A percentile compares a stretch with the other conserved stretches of the same genome.
These are phyloP conservation scores for Mycena amicta DNA, from an alignment of 768 basidiomycete genomes.

Conservation along the genomic window DNA sequence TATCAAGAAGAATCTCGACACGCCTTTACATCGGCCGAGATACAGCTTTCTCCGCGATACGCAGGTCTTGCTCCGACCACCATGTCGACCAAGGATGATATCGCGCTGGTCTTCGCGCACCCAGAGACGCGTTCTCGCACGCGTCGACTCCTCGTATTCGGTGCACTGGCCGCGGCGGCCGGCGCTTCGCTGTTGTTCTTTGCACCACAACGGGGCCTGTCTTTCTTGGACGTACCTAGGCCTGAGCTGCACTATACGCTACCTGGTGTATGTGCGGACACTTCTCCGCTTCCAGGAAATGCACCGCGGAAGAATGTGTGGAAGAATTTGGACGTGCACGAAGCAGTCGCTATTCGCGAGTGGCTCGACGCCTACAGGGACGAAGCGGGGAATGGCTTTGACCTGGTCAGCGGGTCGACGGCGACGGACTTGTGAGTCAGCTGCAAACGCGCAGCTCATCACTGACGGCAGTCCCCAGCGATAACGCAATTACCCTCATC, in stretches of 20 bases:
- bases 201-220: neutral
- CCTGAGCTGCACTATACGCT: neutral
- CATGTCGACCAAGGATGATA: neutral
- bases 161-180: too few species aligned
- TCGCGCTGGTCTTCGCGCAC: too few species aligned
- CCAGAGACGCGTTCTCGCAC: too few species aligned
- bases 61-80: neutral
- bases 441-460: neutral
- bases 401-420: slow-evolving; percentile 2
- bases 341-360: slow-evolving; percentile 15
- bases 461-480: slow-evolving; percentile 1
- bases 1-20: neutral
- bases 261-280: slow-evolving; percentile 16
- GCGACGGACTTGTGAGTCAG: slow-evolving; percentile 19
- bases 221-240: neutral
- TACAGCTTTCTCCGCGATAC: neutral
- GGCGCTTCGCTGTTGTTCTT: neutral
- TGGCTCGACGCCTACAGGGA: slow-evolving; percentile 18
- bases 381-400: slow-evolving; percentile 8
- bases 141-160: too few species aligned
- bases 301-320: slow-evolving; percentile 21
- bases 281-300: slow-evolving; percentile 8
- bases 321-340: slow-evolving; percentile 23
- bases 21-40: neutral
- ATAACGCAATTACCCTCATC: slow-evolving; percentile 17